Percentiles rank a stretch among this genome's conserved stretches.
These are phyloP conservation scores for Eucalyptus cladocalyx DNA, from an alignment of 345 rosid genomes.

Conservation along the genomic window DNA sequence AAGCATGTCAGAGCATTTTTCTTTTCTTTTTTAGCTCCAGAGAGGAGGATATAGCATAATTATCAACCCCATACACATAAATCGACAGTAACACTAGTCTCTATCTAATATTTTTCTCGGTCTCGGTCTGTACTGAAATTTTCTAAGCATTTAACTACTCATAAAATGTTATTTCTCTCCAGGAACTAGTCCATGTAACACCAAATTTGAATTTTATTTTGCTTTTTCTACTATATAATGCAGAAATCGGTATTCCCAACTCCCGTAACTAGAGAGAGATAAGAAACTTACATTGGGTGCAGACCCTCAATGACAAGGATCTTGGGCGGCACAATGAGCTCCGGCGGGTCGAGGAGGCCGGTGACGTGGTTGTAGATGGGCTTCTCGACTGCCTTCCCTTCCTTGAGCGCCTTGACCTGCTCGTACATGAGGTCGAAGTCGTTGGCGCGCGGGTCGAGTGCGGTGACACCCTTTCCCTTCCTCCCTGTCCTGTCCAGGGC, in stretches of 20 bases:
- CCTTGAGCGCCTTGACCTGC: constrained; percentile 87
- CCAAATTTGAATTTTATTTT: background rate
- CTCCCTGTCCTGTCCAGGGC: constrained; percentile 84
- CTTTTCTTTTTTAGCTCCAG: background rate
- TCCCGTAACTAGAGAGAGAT: background rate
- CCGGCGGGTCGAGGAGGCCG: constrained; percentile 89
- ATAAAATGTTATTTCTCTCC: background rate
- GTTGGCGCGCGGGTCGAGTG: constrained; percentile 91
- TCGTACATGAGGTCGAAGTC: constrained; percentile 93
- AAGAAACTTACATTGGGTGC: constrained; percentile 78
- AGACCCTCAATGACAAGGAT: constrained; percentile 96
- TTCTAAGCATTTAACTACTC: background rate
- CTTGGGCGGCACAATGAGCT: constrained; percentile 89
- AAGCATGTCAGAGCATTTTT: background rate
- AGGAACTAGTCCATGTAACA: background rate
- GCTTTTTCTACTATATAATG: background rate
- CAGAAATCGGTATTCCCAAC: background rate
- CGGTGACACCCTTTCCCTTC: constrained; percentile 88
- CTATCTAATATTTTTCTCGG: background rate
- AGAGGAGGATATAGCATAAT: background rate
- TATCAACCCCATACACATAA: background rate
- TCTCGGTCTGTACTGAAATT: background rate
- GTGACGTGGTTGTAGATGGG: constrained; percentile 94
- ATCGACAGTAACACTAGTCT: background rate
- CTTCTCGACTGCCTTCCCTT: constrained; percentile 69